A percentile compares a stretch with the other conserved stretches of the same genome.
phyloP scores from a whole-genome alignment of 2,329 filamentous ascomycete species.

The Pseudogymnoascus sp. region DNA sequence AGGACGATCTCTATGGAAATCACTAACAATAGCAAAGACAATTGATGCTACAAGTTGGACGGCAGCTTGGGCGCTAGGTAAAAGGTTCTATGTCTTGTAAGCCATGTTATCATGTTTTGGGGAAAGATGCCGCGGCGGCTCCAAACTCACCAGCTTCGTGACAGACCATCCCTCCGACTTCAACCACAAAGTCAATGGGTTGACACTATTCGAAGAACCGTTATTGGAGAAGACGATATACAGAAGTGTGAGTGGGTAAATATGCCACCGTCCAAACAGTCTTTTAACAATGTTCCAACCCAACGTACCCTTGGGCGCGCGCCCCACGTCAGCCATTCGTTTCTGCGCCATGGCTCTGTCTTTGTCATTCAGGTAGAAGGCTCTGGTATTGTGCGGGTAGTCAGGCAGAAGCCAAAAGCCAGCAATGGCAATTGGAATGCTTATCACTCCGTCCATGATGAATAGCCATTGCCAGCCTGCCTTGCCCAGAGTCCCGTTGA shows the following conservation, averaged over 20 bases:
- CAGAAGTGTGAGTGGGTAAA: constrained; percentile 47
- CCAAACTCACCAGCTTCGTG: background rate
- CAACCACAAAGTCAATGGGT: background rate
- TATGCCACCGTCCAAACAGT: constrained; percentile 31
- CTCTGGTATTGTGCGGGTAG: constrained; percentile 42
- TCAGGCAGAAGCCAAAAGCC: constrained; percentile 44
- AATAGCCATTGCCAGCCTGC: constrained; percentile 43
- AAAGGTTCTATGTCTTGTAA: background rate
- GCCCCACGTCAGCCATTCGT: background rate
- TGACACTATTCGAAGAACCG: background rate
- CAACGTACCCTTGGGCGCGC: background rate
- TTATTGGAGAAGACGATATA: constrained; percentile 40
- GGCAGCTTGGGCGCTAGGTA: background rate
- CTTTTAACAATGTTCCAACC: constrained; percentile 30
- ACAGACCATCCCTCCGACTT: background rate
- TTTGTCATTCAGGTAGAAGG: constrained; percentile 36
- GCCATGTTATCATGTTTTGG: background rate
- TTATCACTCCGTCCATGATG: constrained; percentile 47
- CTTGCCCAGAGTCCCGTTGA: constrained; percentile 15
- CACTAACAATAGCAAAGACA: background rate
- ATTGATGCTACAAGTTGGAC: background rate
- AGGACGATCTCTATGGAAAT: background rate
- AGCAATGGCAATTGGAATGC: constrained; percentile 42
- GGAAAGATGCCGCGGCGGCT: background rate
- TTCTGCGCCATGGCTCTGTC: background rate